phyloP scores from a whole-genome alignment of 202 grass and related monocot genomes.

The Eragrostis tef region DNA sequence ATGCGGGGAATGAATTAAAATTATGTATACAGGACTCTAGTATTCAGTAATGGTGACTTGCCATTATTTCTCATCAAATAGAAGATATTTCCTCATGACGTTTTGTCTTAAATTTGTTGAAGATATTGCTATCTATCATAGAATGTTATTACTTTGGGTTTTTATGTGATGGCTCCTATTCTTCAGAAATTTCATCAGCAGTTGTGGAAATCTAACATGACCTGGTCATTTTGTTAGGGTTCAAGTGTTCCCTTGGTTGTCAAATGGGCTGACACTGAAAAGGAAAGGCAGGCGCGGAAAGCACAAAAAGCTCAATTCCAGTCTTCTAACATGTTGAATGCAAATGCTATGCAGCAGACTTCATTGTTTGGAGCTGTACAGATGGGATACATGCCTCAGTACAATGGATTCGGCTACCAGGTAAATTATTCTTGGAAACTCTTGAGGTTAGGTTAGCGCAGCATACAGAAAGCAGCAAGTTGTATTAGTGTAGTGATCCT shows the following conservation, averaged over 20 bases:
- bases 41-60: no score
- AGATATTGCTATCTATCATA: background rate
- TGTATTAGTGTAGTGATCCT: slow-evolving; percentile 4
- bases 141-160: background rate
- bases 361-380: slow-evolving; percentile 86
- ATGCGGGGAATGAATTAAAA: no score
- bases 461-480: background rate
- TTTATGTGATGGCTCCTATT: slow-evolving; percentile 25
- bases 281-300: slow-evolving; percentile 91
- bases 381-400: slow-evolving; percentile 81
- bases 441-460: slow-evolving; percentile 38
- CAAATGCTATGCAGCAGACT: slow-evolving; percentile 78
- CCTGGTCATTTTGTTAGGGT: no score
- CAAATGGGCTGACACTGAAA: slow-evolving; percentile 99
- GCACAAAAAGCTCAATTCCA: slow-evolving; percentile 87
- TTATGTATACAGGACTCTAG: no score
- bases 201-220: slow-evolving; percentile 32
- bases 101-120: background rate
- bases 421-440: slow-evolving; percentile 46
- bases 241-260: no score
- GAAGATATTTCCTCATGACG: background rate
- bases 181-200: slow-evolving; percentile 15
- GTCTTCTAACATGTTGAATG: slow-evolving; percentile 64
- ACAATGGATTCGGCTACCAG: slow-evolving; percentile 97
- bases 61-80: background rate